Base-by-base conservation (phyloP, 2,329 filamentous ascomycete genomes). In the Diaporthe vaccinii region DNA sequence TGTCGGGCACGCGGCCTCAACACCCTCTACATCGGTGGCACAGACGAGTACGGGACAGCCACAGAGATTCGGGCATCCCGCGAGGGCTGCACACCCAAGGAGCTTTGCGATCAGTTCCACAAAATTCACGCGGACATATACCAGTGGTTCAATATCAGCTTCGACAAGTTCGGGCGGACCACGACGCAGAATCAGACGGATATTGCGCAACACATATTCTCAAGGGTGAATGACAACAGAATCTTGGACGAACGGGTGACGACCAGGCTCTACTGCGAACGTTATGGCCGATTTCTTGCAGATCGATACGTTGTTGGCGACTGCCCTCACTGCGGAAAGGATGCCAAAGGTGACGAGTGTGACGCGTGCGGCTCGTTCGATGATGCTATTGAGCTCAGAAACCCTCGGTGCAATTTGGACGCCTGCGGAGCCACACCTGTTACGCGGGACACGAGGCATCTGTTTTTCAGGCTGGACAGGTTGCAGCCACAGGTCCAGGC, bases 61-160 rank as follows among this genome's bases (percentile, higher is more conserved):
- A 94, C 93, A 6, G 93, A 95, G 82, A 94, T 93, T 3, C 94
- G 94, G 84, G 93, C 93, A n/a, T 87, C 94, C 67, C 92, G 94
- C 81, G 93, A 94, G 80, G 89, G 90, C 14, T 85, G 93, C 76
- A 93, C 90, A 5, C 93, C 93, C 22, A 86, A 92, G 80, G 87
- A 94, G 82, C 88, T 95, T 5, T 95, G 93, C 85, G 89, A 92
- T 83, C 94, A 94, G 84, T 95, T 94, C 85, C 91, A 93, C 84
- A 89, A 89, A 79, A 89, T 94, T 67, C 93, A 95, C 82, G 87
- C 91, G 73, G 92, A 93, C 69, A 90, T 94, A 73, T 95, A 95
- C 83, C 87, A 94, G 79, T 95, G 93, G 93, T 95, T 95, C 84
- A 90, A 93, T 80, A 94, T 95, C 80, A 90, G 86, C 55, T 95